Evolutionary conservation across 2,329 filamentous ascomycete species (phyloP).

Genomic region (Calycina marina): DNA sequence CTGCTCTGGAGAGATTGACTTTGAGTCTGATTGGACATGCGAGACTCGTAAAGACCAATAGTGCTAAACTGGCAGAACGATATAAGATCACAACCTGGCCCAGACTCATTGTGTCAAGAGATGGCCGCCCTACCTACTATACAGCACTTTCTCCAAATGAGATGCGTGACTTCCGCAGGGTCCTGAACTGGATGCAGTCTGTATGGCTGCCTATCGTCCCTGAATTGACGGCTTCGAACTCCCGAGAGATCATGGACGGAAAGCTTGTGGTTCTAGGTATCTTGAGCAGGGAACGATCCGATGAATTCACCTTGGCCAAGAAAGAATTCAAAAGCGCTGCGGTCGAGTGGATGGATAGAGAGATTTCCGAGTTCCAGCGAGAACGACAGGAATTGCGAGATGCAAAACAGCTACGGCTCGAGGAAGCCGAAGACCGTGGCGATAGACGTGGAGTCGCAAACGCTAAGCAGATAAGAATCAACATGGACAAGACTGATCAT

Average conservation of each 20-base stretch:
- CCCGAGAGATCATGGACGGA: constrained; percentile 85
- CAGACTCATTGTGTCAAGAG: constrained; percentile 75
- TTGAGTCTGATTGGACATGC: constrained; percentile 83
- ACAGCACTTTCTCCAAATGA: constrained; percentile 74
- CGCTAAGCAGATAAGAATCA: constrained; percentile 83
- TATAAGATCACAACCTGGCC: constrained; percentile 98
- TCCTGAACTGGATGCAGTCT: constrained; percentile 86
- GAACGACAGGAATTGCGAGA: constrained; percentile 88
- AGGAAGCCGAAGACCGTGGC: constrained; percentile 86
- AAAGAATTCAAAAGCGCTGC: constrained; percentile 92
- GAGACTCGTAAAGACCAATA: constrained; percentile 82
- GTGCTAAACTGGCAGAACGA: constrained; percentile 56
- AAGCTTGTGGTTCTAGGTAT: constrained; percentile 92
- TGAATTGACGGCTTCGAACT: constrained; percentile 81
- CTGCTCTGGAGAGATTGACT: constrained; percentile 71
- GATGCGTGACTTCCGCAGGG: constrained; percentile 73
- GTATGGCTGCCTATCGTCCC: constrained; percentile 95
- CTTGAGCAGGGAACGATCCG: constrained; percentile 62
- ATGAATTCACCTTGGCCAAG: constrained; percentile 64
- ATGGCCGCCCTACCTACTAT: constrained; percentile 84
- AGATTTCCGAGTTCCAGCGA: constrained; percentile 78
- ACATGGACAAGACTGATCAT: constrained; percentile 73
- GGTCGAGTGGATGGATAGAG: constrained; percentile 95
- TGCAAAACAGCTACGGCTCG: constrained; percentile 86
- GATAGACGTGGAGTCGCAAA: constrained; percentile 75